Base-by-base conservation (phyloP, 2,329 filamentous ascomycete species). In the Mycosphaerelloides madeirae region DNA sequence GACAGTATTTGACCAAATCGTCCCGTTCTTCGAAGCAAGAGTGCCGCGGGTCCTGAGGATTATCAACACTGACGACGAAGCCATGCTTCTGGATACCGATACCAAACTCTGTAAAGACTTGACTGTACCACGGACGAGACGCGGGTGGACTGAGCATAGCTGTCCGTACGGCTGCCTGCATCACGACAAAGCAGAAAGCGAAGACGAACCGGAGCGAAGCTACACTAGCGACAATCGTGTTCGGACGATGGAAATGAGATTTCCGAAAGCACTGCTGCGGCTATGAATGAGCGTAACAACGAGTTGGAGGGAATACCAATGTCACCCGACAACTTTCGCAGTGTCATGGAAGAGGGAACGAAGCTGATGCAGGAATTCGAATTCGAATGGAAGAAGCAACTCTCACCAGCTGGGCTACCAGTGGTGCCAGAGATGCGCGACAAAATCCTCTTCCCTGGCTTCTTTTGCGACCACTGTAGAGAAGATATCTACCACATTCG, bases 1-100 rank as follows among this genome's bases (percentile, higher is more conserved):
- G 22, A 37, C 43, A 7, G 31, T 35, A 16, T 45, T 45, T n/a
- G 43, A 40, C 12, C 43, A 45, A n/a, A 18, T 45, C 6, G 38
- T 22, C 16, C 37, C 22, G 8, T 45, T 45, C 28, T 41, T 45
- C 31, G 31, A 25, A 8, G 29, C 31, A 29, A 18, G 31, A 9
- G 20, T 41, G n/a, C 31, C 32, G 14, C 29, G 43, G 4, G 31
- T 15, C 12, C 37, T 45, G 25, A 37, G 32, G 13, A 19, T 46
- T n/a, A 35, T 45, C 15, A 37, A 45, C 14, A 25, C 31, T 20
- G 38, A 36, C 29, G 37, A 35, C 6, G 32, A 2, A 5, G 33
- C n/a, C 14, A 32, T 44, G n/a, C 36, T 44, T 12, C 12, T 38
- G 18, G 34, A 38, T 19, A 29, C 42, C 29, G 19, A 38, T 38